Conservation (phyloP, 2,329 filamentous ascomycete species). For the Phaeosphaeria sp. region DNA sequence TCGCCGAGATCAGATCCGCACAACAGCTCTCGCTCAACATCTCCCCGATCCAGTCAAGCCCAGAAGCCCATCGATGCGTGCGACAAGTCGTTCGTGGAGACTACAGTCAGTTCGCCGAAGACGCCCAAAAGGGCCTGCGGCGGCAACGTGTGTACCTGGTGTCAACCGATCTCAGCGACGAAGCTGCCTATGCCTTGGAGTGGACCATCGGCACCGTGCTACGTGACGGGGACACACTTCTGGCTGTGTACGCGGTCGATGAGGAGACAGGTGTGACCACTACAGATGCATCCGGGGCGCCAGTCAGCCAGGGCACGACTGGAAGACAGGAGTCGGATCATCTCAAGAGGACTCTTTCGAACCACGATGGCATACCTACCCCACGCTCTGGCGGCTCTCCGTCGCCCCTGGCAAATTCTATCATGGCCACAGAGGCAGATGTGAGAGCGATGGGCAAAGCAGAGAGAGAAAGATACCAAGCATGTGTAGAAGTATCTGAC, state of each 20-base stretch:
- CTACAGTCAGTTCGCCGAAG: slow-evolving; percentile 75
- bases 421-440: slow-evolving; percentile 44
- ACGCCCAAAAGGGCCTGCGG: slow-evolving; percentile 79
- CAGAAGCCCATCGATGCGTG: slow-evolving; percentile 80
- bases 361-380: slow-evolving; percentile 46
- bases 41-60: slow-evolving; percentile 78
- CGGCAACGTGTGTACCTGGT: slow-evolving; percentile 89
- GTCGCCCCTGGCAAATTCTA: slow-evolving; percentile 43
- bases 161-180: slow-evolving; percentile 93
- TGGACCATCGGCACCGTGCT: slow-evolving; percentile 97
- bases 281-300: slow-evolving; percentile 57
- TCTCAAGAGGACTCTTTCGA: slow-evolving; percentile 70
- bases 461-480: slow-evolving; percentile 80
- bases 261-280: slow-evolving; percentile 71
- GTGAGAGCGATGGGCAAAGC: slow-evolving; percentile 55
- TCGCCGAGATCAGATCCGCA: slow-evolving; percentile 84
- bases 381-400: slow-evolving; percentile 40
- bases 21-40: slow-evolving; percentile 83
- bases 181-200: slow-evolving; percentile 92
- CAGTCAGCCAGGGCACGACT: slow-evolving; percentile 75
- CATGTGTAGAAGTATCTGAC: slow-evolving; percentile 83
- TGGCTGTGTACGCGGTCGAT: slow-evolving; percentile 92
- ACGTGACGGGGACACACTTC: slow-evolving; percentile 89
- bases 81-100: slow-evolving; percentile 91
- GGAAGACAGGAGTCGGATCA: slow-evolving; percentile 75